phyloP scores from a whole-genome alignment of 306 rosid genomes.

The Castanospermum australe region DNA sequence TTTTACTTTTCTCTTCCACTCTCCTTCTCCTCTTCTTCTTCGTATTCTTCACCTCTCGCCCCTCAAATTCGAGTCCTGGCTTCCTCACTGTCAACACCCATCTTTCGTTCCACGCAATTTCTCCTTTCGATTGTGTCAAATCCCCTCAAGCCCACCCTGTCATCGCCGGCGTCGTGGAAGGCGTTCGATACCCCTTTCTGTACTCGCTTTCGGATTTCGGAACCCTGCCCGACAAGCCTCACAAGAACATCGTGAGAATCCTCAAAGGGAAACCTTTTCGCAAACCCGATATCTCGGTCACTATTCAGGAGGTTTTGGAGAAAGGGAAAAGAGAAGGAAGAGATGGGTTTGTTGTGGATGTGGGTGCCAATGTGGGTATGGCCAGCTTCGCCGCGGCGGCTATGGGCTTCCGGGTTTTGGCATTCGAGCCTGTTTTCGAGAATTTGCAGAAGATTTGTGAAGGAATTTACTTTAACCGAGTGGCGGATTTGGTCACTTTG shows the following conservation, averaged over 20 bases:
- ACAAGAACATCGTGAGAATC: constrained; percentile 76
- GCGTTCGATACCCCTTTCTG: constrained; percentile 71
- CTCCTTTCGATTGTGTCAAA: constrained; percentile 72
- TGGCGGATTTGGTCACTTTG: constrained; percentile 73
- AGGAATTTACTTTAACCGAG: constrained; percentile 85
- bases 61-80: constrained; percentile 29
- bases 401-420: constrained; percentile 80
- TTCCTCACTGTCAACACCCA: constrained; percentile 21
- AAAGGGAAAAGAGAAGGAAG: constrained; percentile 51
- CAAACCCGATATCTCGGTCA: constrained; percentile 78
- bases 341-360: constrained; percentile 77
- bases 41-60: constrained; percentile 36
- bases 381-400: constrained; percentile 92
- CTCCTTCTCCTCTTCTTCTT: constrained; percentile 51
- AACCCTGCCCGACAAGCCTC: constrained; percentile 83
- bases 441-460: constrained; percentile 94
- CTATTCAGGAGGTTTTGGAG: constrained; percentile 76
- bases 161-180: constrained; percentile 81
- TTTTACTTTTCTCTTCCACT: constrained; percentile 38
- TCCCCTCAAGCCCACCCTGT: constrained; percentile 82
- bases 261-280: constrained; percentile 85
- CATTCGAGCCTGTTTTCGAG: constrained; percentile 92
- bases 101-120: constrained; percentile 41
- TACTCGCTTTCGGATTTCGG: constrained; percentile 91
- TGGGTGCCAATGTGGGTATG: constrained; percentile 96